A percentile compares a stretch with the other conserved stretches of the same genome.
These are phyloP conservation scores for Micractinium sp. DNA, from an alignment of 139 green algal species.

Conservation along the genomic window DNA sequence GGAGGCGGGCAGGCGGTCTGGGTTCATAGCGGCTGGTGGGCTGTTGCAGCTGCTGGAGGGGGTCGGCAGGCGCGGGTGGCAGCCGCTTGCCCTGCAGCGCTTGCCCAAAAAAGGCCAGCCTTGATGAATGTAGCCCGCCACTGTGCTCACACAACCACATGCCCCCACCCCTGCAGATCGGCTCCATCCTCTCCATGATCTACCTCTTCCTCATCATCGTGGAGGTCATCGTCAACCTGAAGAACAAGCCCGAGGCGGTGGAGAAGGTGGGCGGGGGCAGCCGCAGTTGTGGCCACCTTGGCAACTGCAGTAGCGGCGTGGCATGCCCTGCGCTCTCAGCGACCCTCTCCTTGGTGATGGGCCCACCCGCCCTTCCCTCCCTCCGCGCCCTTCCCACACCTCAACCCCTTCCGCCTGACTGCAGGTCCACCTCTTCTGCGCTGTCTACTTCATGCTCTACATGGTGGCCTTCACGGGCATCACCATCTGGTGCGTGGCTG, in stretches of 20 bases:
- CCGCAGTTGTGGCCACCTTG: not conserved
- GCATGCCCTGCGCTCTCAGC: not conserved
- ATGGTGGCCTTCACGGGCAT: slow-evolving; percentile 55
- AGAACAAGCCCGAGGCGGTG: slow-evolving; percentile 43
- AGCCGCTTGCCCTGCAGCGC: not conserved
- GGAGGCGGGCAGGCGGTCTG: not conserved
- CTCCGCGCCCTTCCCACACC: too few relatives aligned
- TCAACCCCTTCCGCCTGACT: not conserved
- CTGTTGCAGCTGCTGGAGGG: not conserved
- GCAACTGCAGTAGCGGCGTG: not conserved
- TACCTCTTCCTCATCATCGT: slow-evolving; percentile 54
- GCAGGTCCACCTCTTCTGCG: slow-evolving; percentile 51
- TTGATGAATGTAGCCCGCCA: not conserved
- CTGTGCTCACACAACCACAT: too few relatives aligned
- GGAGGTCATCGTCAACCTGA: slow-evolving; percentile 41
- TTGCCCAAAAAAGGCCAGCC: too few relatives aligned
- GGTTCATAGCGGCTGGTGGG: not conserved
- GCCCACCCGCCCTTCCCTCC: not conserved
- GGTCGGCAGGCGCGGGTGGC: not conserved
- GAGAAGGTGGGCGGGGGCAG: slow-evolving; percentile 26
- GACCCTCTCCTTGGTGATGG: not conserved
- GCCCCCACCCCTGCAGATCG: slow-evolving; percentile 16
- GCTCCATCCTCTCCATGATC: slow-evolving; percentile 37
- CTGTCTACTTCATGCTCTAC: slow-evolving; percentile 55
- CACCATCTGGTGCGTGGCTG: slow-evolving; percentile 41